Evolutionary conservation across 2,329 filamentous ascomycete species (phyloP).

Genomic region (Colletotrichum tabaci): DNA sequence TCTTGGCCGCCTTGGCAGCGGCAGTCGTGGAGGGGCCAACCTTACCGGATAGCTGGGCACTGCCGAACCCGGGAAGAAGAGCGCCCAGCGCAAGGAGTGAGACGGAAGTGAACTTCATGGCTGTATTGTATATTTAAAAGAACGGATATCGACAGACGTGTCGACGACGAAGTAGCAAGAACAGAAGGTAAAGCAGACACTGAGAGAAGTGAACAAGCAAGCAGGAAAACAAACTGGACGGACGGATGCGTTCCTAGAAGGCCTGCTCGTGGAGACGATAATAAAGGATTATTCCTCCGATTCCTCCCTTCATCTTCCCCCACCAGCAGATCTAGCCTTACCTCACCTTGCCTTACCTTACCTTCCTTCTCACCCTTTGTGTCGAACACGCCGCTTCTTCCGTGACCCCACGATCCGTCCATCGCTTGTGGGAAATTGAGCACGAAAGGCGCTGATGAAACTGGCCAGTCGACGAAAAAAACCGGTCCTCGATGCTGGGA

Average conservation of each 20-base stretch:
- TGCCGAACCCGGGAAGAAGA: slow-evolving; percentile 30
- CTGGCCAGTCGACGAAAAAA: slow-evolving; percentile 20
- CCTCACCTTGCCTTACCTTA: slow-evolving; percentile 9
- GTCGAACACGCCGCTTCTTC: not conserved
- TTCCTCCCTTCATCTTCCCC: not conserved
- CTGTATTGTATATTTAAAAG: slow-evolving; percentile 4
- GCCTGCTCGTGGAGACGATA: not conserved
- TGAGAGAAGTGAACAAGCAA: too few relatives aligned
- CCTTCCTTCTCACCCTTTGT: not conserved
- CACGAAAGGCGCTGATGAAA: slow-evolving; percentile 18
- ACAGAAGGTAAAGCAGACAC: not conserved
- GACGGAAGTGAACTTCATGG: slow-evolving; percentile 34
- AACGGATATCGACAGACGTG: slow-evolving; percentile 20
- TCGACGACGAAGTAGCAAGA: not conserved
- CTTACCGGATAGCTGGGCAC: slow-evolving; percentile 47
- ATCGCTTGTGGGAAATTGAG: slow-evolving; percentile 32
- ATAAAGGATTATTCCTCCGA: not conserved
- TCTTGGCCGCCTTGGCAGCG: slow-evolving; percentile 48
- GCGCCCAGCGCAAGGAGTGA: slow-evolving; percentile 38
- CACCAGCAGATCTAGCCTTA: slow-evolving; percentile 1
- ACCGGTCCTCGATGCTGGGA: not conserved
- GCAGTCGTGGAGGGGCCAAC: slow-evolving; percentile 49
- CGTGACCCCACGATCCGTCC: slow-evolving; percentile 24
- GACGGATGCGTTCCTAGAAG: too few relatives aligned
- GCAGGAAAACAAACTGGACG: too few relatives aligned